Percentiles rank a stretch among this genome's conserved stretches.
Conservation (phyloP, 139 green algal species). For the Penium margaritaceum region DNA sequence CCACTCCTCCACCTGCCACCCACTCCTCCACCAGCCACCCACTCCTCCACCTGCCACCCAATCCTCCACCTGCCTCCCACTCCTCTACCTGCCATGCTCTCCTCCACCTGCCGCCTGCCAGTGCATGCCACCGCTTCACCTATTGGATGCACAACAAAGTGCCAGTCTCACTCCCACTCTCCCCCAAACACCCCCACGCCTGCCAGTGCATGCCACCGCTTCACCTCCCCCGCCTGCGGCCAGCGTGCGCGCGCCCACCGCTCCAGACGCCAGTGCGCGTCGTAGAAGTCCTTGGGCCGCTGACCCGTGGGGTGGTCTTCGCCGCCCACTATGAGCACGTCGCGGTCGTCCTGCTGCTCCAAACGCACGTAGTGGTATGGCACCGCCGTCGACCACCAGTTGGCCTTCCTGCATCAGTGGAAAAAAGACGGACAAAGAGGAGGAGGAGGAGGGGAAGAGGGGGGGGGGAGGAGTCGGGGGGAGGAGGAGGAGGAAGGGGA, state of each 20-base stretch:
- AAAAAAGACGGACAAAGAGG: background rate
- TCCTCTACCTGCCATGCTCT: no score
- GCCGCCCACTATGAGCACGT: constrained; percentile 60
- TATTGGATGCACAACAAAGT: no score
- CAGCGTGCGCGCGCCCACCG: constrained; percentile 47
- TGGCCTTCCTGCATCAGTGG: constrained; percentile 36
- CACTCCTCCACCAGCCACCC: no score
- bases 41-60: no score
- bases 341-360: constrained; percentile 47
- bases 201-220: constrained; percentile 54
- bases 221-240: constrained; percentile 41
- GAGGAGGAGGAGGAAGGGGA: background rate
- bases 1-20: no score
- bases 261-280: constrained; percentile 50
- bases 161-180: no score
- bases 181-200: no score
- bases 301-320: constrained; percentile 27
- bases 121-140: no score
- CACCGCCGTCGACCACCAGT: constrained; percentile 60
- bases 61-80: no score
- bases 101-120: no score
- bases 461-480: background rate
- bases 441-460: background rate
- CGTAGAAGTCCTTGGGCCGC: constrained; percentile 51
- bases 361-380: constrained; percentile 62